Conservation (phyloP, 2,329 filamentous ascomycete genomes). For the Ceratocystis lukuohia region DNA sequence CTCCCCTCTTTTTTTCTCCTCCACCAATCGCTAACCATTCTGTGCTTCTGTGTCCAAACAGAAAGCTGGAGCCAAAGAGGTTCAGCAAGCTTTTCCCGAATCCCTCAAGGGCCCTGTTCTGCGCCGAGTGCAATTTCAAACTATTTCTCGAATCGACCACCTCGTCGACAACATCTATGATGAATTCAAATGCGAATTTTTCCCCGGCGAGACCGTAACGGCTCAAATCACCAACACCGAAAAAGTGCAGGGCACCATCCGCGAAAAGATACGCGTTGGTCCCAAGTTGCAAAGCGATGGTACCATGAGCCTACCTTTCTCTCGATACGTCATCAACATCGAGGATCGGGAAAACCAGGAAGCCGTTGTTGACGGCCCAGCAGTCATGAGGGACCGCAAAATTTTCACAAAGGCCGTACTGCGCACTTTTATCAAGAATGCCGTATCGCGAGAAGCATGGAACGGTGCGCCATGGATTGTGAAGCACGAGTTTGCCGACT, state of each 20-base stretch:
- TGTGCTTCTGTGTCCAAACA: constrained; percentile 26
- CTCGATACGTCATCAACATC: constrained; percentile 68
- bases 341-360: constrained; percentile 56
- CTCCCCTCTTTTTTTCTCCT: neutral
- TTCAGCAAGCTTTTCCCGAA: constrained; percentile 85
- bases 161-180: constrained; percentile 55
- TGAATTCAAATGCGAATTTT: constrained; percentile 80
- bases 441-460: constrained; percentile 83
- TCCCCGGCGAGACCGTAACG: constrained; percentile 72
- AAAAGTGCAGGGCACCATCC: constrained; percentile 57
- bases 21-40: neutral
- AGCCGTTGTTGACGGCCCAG: constrained; percentile 63
- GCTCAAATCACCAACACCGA: constrained; percentile 58
- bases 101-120: constrained; percentile 81
- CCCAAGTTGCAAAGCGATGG: constrained; percentile 52
- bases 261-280: constrained; percentile 73
- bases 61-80: constrained; percentile 70
- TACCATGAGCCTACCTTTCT: constrained; percentile 54
- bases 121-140: constrained; percentile 82
- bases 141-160: constrained; percentile 76
- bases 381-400: constrained; percentile 77
- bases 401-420: constrained; percentile 91
- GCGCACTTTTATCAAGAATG: constrained; percentile 87
- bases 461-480: constrained; percentile 95
- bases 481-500: constrained; percentile 67